Conservation (phyloP, 805 yeast species). For the Millerago galiae region DNA sequence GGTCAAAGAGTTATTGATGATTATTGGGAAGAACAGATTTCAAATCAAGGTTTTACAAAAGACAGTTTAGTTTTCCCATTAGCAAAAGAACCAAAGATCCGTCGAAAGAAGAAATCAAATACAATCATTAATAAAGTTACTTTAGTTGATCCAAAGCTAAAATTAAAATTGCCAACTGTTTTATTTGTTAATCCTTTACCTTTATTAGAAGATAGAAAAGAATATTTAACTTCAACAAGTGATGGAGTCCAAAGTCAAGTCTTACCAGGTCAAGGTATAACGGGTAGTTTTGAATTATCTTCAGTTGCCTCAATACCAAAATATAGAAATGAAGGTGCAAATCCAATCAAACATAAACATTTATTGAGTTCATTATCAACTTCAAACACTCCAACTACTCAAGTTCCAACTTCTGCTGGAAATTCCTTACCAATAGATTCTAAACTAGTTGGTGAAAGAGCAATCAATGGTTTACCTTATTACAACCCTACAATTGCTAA, state of each 20-base stretch:
- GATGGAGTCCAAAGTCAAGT: constrained; percentile 19
- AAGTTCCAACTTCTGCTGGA: constrained; percentile 14
- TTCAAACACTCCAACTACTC: constrained; percentile 2
- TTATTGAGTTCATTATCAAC: constrained; percentile 12
- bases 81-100: constrained; percentile 10
- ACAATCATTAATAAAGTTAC: not conserved
- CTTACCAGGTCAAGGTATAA: constrained; percentile 26
- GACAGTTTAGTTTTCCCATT: constrained; percentile 36
- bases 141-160: constrained; percentile 3
- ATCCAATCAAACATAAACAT: constrained; percentile 11
- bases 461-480: constrained; percentile 38
- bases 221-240: constrained; percentile 15
- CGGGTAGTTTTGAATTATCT: constrained; percentile 23
- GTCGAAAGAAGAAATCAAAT: constrained; percentile 7
- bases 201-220: constrained; percentile 20
- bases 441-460: constrained; percentile 16
- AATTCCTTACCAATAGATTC: constrained; percentile 21
- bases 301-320: constrained; percentile 19
- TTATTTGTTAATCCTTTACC: constrained; percentile 17
- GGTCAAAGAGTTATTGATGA: constrained; percentile 49
- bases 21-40: constrained; percentile 45
- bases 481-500: constrained; percentile 25
- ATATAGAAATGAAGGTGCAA: constrained; percentile 11
- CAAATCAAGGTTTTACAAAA: constrained; percentile 37
- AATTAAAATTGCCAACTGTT: constrained; percentile 3